Conservation (phyloP, 2,329 filamentous ascomycete species). For the Trichoderma sp. region DNA sequence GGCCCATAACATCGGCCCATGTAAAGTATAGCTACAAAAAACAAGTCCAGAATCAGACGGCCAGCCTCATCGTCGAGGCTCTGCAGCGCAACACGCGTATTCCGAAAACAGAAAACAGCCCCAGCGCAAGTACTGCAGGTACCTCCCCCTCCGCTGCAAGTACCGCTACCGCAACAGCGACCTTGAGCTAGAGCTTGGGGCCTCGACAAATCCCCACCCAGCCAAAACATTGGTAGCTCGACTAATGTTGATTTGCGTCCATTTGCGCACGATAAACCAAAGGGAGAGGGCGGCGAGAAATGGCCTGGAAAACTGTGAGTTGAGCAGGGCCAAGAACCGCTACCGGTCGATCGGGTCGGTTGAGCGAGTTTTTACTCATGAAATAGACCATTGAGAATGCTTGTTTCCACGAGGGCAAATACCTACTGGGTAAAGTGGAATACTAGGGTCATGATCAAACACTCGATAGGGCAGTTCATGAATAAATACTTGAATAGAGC, state of each 20-base stretch:
- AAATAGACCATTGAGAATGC: neutral
- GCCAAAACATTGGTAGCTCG: neutral
- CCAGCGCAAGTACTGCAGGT: neutral
- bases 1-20: too few species aligned
- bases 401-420: neutral
- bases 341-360: neutral
- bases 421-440: neutral
- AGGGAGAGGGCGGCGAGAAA: neutral
- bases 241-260: neutral
- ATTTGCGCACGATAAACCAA: slow-evolving; percentile 13
- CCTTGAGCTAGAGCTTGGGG: neutral
- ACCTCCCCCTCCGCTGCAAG: neutral
- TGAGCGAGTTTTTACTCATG: slow-evolving; percentile 17
- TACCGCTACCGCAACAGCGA: neutral
- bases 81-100: neutral
- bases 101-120: neutral
- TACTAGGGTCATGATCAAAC: neutral
- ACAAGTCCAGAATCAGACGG: neutral
- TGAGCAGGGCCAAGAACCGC: neutral
- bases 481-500: neutral
- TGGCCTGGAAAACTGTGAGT: neutral
- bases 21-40: too few species aligned
- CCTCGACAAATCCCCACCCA: neutral
- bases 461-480: neutral
- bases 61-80: neutral